Percentiles rank a stretch among this genome's conserved stretches.
Evolutionary conservation across 164 flowering plant genomes (phyloP).

Genomic region (Taxillus chinensis): DNA sequence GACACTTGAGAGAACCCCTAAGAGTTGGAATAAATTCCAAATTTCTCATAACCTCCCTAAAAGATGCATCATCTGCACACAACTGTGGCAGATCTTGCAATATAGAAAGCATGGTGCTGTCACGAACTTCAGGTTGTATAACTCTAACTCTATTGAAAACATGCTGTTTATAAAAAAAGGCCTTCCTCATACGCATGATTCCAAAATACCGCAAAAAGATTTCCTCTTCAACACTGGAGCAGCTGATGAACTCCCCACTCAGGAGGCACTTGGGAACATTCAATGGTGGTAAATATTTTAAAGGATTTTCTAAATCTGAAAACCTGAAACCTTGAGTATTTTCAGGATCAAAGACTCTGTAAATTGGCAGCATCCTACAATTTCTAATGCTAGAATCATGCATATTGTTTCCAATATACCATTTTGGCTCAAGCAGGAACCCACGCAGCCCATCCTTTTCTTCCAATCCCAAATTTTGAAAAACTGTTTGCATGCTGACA

Average conservation of each 20-base stretch:
- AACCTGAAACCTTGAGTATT: slow-evolving; percentile 27
- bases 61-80: slow-evolving; percentile 54
- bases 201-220: slow-evolving; percentile 61
- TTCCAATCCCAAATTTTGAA: slow-evolving; percentile 30
- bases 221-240: slow-evolving; percentile 55
- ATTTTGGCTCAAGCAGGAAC: slow-evolving; percentile 77
- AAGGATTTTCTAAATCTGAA: slow-evolving; percentile 54
- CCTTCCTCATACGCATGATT: slow-evolving; percentile 68
- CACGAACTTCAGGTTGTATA: slow-evolving; percentile 59
- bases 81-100: slow-evolving; percentile 75
- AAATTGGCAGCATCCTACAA: slow-evolving; percentile 69
- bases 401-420: slow-evolving; percentile 58
- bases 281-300: slow-evolving; percentile 64
- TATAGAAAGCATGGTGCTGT: slow-evolving; percentile 62
- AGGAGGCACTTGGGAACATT: slow-evolving; percentile 46
- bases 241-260: slow-evolving; percentile 49
- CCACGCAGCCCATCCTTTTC: slow-evolving; percentile 69
- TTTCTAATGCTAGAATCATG: slow-evolving; percentile 34
- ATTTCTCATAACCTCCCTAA: slow-evolving; percentile 51
- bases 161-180: slow-evolving; percentile 49
- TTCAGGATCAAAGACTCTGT: slow-evolving; percentile 43
- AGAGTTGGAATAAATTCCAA: slow-evolving; percentile 72
- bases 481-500: slow-evolving; percentile 14
- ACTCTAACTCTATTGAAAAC: slow-evolving; percentile 47
- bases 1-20: slow-evolving; percentile 49